Conservation (phyloP, 768 basidiomycete genomes). For the Trametes villosa region DNA sequence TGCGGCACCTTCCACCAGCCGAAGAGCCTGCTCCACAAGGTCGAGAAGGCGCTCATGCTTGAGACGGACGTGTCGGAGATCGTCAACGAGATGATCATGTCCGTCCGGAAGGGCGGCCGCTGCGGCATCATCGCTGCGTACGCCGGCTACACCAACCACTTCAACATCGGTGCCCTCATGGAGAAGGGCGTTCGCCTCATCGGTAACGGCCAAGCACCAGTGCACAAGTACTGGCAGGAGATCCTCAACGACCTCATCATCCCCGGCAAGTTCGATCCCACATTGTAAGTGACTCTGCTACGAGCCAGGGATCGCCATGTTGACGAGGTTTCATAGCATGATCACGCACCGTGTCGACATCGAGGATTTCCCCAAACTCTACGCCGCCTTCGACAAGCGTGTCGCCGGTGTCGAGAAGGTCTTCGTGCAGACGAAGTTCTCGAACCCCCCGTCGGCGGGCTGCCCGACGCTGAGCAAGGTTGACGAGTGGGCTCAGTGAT, state of each 20-base stretch:
- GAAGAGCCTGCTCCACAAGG: slow-evolving; percentile 65
- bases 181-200: slow-evolving; percentile 75
- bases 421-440: slow-evolving; percentile 71
- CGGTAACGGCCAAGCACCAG: slow-evolving; percentile 77
- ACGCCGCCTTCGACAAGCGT: slow-evolving; percentile 65
- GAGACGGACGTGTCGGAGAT: slow-evolving; percentile 78
- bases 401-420: slow-evolving; percentile 66
- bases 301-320: not conserved
- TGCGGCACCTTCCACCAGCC: slow-evolving; percentile 73
- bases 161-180: slow-evolving; percentile 78
- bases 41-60: slow-evolving; percentile 70
- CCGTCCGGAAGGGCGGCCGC: slow-evolving; percentile 53
- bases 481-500: slow-evolving; percentile 46
- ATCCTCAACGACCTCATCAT: slow-evolving; percentile 67
- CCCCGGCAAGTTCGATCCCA: slow-evolving; percentile 67
- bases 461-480: slow-evolving; percentile 59
- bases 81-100: slow-evolving; percentile 52
- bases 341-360: slow-evolving; percentile 61
- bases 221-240: slow-evolving; percentile 75
- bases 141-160: slow-evolving; percentile 65
- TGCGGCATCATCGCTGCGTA: slow-evolving; percentile 73
- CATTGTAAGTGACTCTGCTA: slow-evolving; percentile 47
- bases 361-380: slow-evolving; percentile 70
- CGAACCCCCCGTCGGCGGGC: slow-evolving; percentile 48
- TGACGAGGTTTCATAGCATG: slow-evolving; percentile 38